These are phyloP conservation scores for Monilinia polystroma DNA, from an alignment of 2,329 filamentous ascomycete species.

Conservation along the genomic window DNA sequence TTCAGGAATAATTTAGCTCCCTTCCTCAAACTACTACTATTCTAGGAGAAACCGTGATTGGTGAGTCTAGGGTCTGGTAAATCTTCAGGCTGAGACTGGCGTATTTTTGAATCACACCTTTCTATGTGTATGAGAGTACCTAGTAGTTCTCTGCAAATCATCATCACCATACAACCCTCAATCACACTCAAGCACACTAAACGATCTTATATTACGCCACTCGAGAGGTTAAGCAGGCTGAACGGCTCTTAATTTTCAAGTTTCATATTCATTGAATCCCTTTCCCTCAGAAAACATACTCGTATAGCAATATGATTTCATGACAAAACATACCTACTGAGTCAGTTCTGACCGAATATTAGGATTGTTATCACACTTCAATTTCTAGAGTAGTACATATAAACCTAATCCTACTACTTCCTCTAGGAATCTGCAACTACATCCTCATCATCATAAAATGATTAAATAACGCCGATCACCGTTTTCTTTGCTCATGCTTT, in stretches of 20 bases:
- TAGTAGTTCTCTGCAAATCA: background rate
- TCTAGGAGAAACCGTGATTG: too few relatives aligned
- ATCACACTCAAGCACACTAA: too few relatives aligned
- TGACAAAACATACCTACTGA: background rate
- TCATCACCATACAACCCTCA: background rate
- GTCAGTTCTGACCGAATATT: background rate
- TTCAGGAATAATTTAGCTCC: slow-evolving; percentile 12
- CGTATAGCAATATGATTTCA: background rate
- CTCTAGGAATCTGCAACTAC: slow-evolving; percentile 8
- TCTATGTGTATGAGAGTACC: background rate
- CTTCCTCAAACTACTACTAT: slow-evolving; percentile 1
- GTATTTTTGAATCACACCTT: background rate
- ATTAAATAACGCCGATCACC: slow-evolving; percentile 6
- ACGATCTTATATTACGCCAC: background rate
- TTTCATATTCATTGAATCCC: background rate
- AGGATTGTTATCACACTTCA: background rate
- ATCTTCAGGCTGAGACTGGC: slow-evolving; percentile 10
- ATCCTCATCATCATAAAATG: slow-evolving; percentile 5
- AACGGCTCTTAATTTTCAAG: background rate
- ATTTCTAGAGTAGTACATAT: background rate
- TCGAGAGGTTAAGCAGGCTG: background rate
- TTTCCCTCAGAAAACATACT: background rate
- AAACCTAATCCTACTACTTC: background rate
- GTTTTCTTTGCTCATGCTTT: slow-evolving; percentile 8
- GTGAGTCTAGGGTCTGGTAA: background rate